phyloP scores from a whole-genome alignment of 2,329 filamentous ascomycete species.

The Fulvia fulva region DNA sequence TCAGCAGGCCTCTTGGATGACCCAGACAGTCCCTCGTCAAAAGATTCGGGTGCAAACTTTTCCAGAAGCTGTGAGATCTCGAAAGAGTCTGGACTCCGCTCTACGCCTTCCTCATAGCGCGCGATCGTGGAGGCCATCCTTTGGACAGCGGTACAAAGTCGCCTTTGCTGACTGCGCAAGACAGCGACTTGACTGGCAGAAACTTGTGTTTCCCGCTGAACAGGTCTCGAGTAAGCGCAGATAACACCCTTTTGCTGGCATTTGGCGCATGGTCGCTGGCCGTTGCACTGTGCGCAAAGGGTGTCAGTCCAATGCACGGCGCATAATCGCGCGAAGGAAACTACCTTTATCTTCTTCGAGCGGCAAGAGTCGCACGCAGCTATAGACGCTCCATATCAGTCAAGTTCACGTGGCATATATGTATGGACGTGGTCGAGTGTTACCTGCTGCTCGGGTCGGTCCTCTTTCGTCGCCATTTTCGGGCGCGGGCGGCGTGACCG shows the following conservation, averaged over 20 bases:
- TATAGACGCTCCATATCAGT: too few species aligned
- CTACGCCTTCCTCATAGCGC: not conserved
- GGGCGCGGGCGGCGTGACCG: not conserved
- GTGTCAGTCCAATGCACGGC: too few species aligned
- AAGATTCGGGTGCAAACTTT: not conserved
- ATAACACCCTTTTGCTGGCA: not conserved
- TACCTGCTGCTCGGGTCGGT: not conserved
- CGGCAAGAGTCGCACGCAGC: not conserved
- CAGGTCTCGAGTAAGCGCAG: not conserved
- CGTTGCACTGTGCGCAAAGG: not conserved
- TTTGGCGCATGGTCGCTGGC: not conserved
- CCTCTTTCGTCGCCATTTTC: not conserved
- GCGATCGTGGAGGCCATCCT: not conserved
- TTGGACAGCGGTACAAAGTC: not conserved
- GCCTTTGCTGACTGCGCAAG: not conserved
- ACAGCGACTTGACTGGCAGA: not conserved
- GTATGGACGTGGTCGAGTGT: too few species aligned
- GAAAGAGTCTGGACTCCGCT: not conserved
- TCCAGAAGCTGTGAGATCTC: not conserved
- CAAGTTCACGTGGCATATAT: too few species aligned
- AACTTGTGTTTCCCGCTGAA: not conserved
- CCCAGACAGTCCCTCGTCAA: not conserved
- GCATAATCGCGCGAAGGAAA: not conserved
- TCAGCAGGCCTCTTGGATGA: not conserved
- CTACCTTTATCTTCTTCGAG: not conserved